Percentiles rank a stretch among this genome's conserved stretches.
phyloP scores from a whole-genome alignment of 257 asterid genomes.

The Gynochthodes officinalis region DNA sequence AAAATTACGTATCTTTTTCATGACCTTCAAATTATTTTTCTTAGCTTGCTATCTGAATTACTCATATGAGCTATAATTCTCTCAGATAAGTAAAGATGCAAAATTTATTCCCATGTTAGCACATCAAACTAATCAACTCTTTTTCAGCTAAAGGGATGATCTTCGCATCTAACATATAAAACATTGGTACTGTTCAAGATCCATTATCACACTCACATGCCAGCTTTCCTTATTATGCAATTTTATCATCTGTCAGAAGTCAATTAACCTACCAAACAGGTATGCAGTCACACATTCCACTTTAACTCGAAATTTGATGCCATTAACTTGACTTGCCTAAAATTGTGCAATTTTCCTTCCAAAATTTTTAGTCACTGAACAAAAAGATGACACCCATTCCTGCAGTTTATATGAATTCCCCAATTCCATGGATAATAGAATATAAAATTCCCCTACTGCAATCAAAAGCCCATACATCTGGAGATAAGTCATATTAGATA shows the following conservation, averaged over 20 bases:
- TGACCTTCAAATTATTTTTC: neutral
- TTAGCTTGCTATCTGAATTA: neutral
- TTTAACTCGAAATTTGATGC: neutral
- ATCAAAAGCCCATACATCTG: neutral
- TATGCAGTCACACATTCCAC: neutral
- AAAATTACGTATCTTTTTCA: neutral
- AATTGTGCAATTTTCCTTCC: neutral
- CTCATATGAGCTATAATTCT: neutral
- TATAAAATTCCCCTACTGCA: neutral
- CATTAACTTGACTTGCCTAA: neutral
- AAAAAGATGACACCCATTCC: neutral
- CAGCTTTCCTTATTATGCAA: too few relatives aligned
- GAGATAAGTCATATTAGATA: neutral
- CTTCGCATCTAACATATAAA: neutral
- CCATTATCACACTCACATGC: neutral
- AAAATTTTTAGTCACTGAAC: neutral
- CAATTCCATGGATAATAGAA: neutral
- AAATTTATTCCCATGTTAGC: neutral
- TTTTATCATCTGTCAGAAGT: neutral
- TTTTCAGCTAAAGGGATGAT: neutral
- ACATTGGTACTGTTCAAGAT: neutral
- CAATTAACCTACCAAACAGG: neutral
- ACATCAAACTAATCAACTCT: neutral
- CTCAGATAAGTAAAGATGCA: neutral
- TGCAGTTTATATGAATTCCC: neutral